phyloP scores from a whole-genome alignment of 768 basidiomycete genomes.

The Leccinum truebloodii region DNA sequence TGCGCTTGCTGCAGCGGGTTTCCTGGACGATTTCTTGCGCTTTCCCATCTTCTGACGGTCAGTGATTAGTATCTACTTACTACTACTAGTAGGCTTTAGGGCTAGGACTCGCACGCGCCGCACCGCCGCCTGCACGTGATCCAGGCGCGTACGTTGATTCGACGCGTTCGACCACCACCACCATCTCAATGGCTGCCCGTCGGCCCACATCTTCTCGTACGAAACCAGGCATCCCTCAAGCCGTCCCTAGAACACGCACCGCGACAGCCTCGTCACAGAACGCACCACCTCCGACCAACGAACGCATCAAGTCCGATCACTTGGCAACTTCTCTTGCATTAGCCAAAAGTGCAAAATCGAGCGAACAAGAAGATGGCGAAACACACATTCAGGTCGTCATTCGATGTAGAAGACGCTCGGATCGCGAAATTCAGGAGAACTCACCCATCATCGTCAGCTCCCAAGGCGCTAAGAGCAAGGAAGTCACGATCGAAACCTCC shows the following conservation, averaged over 20 bases:
- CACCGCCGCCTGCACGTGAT: slow-evolving; percentile 31
- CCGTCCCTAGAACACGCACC: slow-evolving; percentile 47
- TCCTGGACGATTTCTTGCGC: slow-evolving; percentile 86
- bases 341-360: slow-evolving; percentile 29
- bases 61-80: not conserved
- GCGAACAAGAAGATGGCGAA: slow-evolving; percentile 49
- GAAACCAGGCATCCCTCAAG: slow-evolving; percentile 31
- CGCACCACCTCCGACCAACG: slow-evolving; percentile 27
- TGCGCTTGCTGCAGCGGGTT: slow-evolving; percentile 65
- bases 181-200: slow-evolving; percentile 59
- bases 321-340: slow-evolving; percentile 28
- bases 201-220: slow-evolving; percentile 55
- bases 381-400: slow-evolving; percentile 94
- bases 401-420: slow-evolving; percentile 83
- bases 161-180: slow-evolving; percentile 32
- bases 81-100: not conserved
- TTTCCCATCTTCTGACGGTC: slow-evolving; percentile 65
- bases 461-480: slow-evolving; percentile 69
- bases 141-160: slow-evolving; percentile 30
- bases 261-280: slow-evolving; percentile 38
- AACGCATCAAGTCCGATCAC: slow-evolving; percentile 17
- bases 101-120: not conserved
- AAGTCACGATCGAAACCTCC: slow-evolving; percentile 81
- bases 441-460: slow-evolving; percentile 88
- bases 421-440: slow-evolving; percentile 80